Base-by-base conservation (phyloP, 345 rosid genomes). In the Jatropha curcas region DNA sequence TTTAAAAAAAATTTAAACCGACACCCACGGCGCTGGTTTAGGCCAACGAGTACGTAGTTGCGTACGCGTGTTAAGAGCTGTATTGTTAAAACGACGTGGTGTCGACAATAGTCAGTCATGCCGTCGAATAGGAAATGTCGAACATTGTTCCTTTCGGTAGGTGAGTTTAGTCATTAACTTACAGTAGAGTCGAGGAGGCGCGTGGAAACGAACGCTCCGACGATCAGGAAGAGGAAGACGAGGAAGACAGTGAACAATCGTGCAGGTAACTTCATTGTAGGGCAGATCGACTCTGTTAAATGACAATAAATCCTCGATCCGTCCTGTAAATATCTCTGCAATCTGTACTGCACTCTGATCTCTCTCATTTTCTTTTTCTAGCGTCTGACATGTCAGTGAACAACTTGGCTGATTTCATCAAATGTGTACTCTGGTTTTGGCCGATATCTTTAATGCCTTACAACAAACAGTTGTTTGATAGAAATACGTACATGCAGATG, bases 171-270 rank as follows among this genome's bases (percentile, higher is more conserved):
- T 48, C 24, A 43, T 52, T 33, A 13, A 81, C 90, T 71, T 67
- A 91, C 97, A 60, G 83, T 45, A 73, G 89, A 79, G 67, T 86
- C 81, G 56, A 85, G 83, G 82, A 84, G 75, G 77, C 88, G 94
- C 78, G 96, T 83, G 86, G 88, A 71, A 50, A 86, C 35, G 31
- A 86, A 85, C 65, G 88, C 92, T 85, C 93, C 88, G 92, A 83
- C 75, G 73, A 92, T 65, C 76, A 94, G 83, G 79, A 90, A 65
- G 61, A 86, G 33, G 75, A 83, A 8, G 80, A 85, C 27, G 76
- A 84, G 67, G 67, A 83, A 41, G 57, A 82, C 55, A 43, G 77
- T 84, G 31, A 87, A 83, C 37, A 84, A 72, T 79, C 84, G 76
- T 2, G 89, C 77, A 1, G 86, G 69, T 19, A 86, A 70, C 73